phyloP scores from a whole-genome alignment of 2,329 filamentous ascomycete species.

The Colletotrichum sp. region DNA sequence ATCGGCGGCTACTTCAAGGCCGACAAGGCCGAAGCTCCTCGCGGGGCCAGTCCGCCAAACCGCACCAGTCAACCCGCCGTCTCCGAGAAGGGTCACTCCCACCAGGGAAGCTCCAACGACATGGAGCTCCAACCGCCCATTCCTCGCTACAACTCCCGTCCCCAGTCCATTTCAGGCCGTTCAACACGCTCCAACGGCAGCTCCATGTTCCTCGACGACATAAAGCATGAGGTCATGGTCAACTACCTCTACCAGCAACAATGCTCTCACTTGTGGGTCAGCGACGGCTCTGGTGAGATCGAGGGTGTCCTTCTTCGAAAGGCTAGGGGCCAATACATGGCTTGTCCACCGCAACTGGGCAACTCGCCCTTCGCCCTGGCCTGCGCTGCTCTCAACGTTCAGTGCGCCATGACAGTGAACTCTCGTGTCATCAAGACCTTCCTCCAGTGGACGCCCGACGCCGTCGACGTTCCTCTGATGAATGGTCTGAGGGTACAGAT shows the following conservation, averaged over 20 bases:
- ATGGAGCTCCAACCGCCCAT: conserved; percentile 56
- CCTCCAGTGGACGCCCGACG: conserved; percentile 73
- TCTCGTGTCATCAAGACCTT: conserved; percentile 82
- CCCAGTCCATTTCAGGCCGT: conserved; percentile 55
- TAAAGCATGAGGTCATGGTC: conserved; percentile 84
- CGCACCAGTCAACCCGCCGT: conserved; percentile 28
- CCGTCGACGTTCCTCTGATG: conserved; percentile 75
- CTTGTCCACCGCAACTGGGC: conserved; percentile 70
- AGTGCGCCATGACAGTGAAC: conserved; percentile 83
- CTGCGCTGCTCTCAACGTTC: conserved; percentile 73
- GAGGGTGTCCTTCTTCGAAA: conserved; percentile 79
- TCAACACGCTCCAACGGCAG: conserved; percentile 53
- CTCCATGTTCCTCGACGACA: conserved; percentile 69
- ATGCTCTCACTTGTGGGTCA: conserved; percentile 76
- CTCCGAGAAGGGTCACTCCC: conserved; percentile 42
- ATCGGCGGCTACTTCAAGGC: conserved; percentile 68
- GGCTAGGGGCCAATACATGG: conserved; percentile 71
- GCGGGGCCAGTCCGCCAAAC: conserved; percentile 22
- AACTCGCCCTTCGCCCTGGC: conserved; percentile 68
- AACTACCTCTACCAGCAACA: conserved; percentile 85
- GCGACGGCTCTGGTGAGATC: conserved; percentile 68
- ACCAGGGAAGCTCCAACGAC: conserved; percentile 38
- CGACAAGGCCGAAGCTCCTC: conserved; percentile 42
- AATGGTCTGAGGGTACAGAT: conserved; percentile 82
- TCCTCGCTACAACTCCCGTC: conserved; percentile 54